These are phyloP conservation scores for Ophiocordyceps unilateralis DNA, from an alignment of 2,329 filamentous ascomycete species.

Conservation along the genomic window DNA sequence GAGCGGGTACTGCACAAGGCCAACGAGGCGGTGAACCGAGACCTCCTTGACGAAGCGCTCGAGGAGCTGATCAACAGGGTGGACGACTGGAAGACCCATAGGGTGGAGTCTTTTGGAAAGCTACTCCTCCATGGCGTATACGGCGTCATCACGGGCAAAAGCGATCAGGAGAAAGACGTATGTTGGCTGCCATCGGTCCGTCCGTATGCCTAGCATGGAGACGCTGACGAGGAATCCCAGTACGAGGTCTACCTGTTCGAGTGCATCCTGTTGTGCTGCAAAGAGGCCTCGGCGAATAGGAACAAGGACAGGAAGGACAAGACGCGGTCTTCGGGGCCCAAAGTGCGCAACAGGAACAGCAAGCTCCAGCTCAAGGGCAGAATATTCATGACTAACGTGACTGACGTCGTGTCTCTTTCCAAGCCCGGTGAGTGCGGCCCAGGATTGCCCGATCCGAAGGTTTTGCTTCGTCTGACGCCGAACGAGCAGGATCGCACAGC, in stretches of 20 bases:
- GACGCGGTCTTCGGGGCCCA: slow-evolving; percentile 36
- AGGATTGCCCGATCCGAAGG: neutral
- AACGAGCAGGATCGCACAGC: slow-evolving; percentile 59
- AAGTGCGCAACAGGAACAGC: slow-evolving; percentile 45
- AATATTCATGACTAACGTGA: slow-evolving; percentile 99
- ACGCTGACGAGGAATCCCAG: slow-evolving; percentile 24
- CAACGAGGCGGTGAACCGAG: slow-evolving; percentile 79
- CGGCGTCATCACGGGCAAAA: slow-evolving; percentile 77
- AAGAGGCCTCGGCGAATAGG: slow-evolving; percentile 79
- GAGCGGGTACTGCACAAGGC: slow-evolving; percentile 69
- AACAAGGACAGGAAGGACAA: slow-evolving; percentile 60
- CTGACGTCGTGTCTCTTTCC: slow-evolving; percentile 72
- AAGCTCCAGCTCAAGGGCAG: slow-evolving; percentile 90
- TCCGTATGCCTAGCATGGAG: neutral
- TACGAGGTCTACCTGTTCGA: slow-evolving; percentile 98
- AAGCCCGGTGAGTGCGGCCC: slow-evolving; percentile 54
- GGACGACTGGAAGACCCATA: slow-evolving; percentile 93
- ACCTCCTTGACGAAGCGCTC: slow-evolving; percentile 68
- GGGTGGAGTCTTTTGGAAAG: slow-evolving; percentile 79
- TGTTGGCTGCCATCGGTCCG: slow-evolving; percentile 11
- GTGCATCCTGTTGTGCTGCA: slow-evolving; percentile 88
- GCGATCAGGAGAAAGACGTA: slow-evolving; percentile 82
- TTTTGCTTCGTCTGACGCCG: neutral
- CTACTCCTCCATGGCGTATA: slow-evolving; percentile 80
- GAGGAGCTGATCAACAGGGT: slow-evolving; percentile 68